A percentile compares a stretch with the other conserved stretches of the same genome.
Conservation (phyloP, 306 rosid genomes). For the Elaeagnus macrophylla region DNA sequence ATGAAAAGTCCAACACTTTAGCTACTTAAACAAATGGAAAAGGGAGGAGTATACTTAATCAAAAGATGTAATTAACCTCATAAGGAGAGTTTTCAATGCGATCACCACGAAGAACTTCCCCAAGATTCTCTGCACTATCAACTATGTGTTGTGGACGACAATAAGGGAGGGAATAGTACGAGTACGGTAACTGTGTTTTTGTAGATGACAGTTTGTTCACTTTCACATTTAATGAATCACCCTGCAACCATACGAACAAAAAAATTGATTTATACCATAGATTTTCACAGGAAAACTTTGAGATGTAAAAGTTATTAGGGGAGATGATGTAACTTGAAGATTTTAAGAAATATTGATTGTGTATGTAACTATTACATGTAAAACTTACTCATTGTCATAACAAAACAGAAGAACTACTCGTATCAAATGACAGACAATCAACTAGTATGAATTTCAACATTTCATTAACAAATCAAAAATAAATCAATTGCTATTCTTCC, state of each 20-base stretch:
- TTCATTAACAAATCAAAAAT: too few relatives aligned
- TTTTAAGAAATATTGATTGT: too few relatives aligned
- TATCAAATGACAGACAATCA: too few relatives aligned
- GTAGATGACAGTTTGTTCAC: slow-evolving; percentile 84
- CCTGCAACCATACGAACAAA: slow-evolving; percentile 46
- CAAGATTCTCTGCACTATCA: slow-evolving; percentile 94
- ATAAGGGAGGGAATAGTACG: slow-evolving; percentile 69
- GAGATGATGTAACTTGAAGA: background rate
- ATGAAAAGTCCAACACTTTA: slow-evolving; percentile 15
- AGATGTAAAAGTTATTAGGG: background rate
- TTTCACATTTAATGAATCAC: slow-evolving; percentile 60
- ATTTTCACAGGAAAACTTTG: background rate
- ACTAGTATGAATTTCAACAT: too few relatives aligned
- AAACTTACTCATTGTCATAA: too few relatives aligned
- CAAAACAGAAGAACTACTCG: too few relatives aligned
- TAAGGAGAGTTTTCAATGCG: slow-evolving; percentile 83
- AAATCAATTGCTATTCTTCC: too few relatives aligned
- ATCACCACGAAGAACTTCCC: slow-evolving; percentile 90
- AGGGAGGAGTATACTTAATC: background rate
- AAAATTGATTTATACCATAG: background rate
- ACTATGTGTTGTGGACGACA: slow-evolving; percentile 59
- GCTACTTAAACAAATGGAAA: slow-evolving; percentile 10
- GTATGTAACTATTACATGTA: too few relatives aligned
- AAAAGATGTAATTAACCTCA: slow-evolving; percentile 38
- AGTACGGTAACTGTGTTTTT: slow-evolving; percentile 83